Percentiles rank a stretch among this genome's conserved stretches.
These are phyloP conservation scores for Phytophthora agathidicida DNA, from an alignment of 352 stramenopile genomes.

Conservation along the genomic window DNA sequence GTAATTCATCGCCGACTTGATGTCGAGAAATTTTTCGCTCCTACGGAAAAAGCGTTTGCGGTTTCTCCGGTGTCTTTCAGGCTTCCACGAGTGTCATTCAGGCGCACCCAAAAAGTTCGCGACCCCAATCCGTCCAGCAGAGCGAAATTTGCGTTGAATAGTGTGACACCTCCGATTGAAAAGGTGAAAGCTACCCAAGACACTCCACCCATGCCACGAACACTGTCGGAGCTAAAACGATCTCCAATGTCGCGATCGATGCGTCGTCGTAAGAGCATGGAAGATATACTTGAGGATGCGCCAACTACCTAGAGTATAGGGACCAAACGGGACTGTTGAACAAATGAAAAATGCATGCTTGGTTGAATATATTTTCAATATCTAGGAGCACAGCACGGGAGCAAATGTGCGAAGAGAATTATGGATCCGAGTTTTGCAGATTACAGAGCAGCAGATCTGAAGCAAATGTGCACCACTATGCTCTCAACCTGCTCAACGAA, in stretches of 20 bases:
- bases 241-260: conserved; percentile 37
- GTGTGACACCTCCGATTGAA: conserved; percentile 7
- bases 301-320: conserved; percentile 3
- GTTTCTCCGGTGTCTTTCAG: conserved; percentile 14
- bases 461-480: too few species aligned
- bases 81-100: too few species aligned
- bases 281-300: conserved; percentile 29
- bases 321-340: too few species aligned
- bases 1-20: conserved; percentile 62
- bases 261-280: conserved; percentile 66
- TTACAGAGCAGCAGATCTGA: too few species aligned
- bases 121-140: neutral
- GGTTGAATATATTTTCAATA: too few species aligned
- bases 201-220: conserved; percentile 11
- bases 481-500: too few species aligned
- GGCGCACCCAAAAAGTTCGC: neutral
- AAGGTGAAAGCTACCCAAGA: neutral
- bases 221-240: neutral
- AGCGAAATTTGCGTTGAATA: conserved; percentile 21
- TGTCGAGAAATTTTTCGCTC: conserved; percentile 50
- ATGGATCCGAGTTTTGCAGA: too few species aligned
- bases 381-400: too few species aligned
- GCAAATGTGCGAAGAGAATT: too few species aligned
- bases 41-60: conserved; percentile 6
- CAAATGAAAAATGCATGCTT: too few species aligned